Evolutionary conservation across 768 basidiomycete genomes (phyloP).

Genomic region (Podaxis mareebaensis): DNA sequence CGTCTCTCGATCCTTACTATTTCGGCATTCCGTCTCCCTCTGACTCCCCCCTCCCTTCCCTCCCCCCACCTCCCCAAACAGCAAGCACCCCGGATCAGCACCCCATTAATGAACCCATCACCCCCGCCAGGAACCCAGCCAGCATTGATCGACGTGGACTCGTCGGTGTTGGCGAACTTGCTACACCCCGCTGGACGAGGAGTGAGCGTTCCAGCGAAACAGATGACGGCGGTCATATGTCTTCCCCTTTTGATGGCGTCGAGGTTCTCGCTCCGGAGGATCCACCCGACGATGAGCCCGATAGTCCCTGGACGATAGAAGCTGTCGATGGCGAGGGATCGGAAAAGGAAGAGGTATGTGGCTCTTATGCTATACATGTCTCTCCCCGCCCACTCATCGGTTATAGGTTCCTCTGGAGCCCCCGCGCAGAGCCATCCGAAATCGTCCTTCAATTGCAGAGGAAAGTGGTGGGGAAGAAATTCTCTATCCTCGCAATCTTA

Average conservation of each 20-base stretch:
- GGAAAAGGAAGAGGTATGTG: conserved; percentile 64
- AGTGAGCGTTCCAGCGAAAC: conserved; percentile 30
- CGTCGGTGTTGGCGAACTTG: conserved; percentile 92
- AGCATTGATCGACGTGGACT: conserved; percentile 83
- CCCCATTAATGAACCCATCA: conserved; percentile 52
- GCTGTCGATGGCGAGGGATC: conserved; percentile 80
- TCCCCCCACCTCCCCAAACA: conserved; percentile 40
- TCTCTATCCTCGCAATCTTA: conserved; percentile 71
- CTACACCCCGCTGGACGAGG: conserved; percentile 92
- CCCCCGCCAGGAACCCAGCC: conserved; percentile 76
- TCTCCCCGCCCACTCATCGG: neutral
- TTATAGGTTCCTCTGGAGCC: conserved; percentile 37
- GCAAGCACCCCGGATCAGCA: conserved; percentile 66
- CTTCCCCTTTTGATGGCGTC: conserved; percentile 26
- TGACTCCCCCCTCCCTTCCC: conserved; percentile 61
- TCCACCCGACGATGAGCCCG: conserved; percentile 57
- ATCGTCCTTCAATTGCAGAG: conserved; percentile 67
- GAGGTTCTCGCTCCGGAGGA: conserved; percentile 41
- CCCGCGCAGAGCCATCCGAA: conserved; percentile 50
- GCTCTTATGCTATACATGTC: conserved; percentile 6
- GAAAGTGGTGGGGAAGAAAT: conserved; percentile 93
- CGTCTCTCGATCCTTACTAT: conserved; percentile 88
- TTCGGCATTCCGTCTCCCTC: conserved; percentile 72
- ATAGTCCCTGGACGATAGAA: conserved; percentile 89
- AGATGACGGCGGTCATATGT: conserved; percentile 18